Percentiles rank a stretch among this genome's conserved stretches.
Evolutionary conservation across 129 eudicot genomes (phyloP).

Genomic region (Lactuca saligna): DNA sequence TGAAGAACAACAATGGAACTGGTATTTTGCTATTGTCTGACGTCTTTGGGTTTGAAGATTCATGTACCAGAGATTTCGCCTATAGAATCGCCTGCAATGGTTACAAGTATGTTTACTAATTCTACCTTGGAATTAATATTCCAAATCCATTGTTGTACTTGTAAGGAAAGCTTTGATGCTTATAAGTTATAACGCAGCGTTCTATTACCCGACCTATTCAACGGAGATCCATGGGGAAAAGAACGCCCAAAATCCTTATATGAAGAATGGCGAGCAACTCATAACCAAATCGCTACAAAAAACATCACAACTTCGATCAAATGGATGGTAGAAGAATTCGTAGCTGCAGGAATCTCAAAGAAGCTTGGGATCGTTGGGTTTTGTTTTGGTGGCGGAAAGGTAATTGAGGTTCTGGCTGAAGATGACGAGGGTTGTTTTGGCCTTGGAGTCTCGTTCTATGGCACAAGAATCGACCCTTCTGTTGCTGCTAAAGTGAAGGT

Average conservation of each 20-base stretch:
- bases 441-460: constrained; percentile 77
- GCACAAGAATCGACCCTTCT: constrained; percentile 64
- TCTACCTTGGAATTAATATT: background rate
- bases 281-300: constrained; percentile 40
- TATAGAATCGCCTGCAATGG: constrained; percentile 97
- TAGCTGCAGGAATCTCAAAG: constrained; percentile 62
- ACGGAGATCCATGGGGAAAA: constrained; percentile 82
- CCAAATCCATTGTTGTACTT: background rate
- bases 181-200: constrained; percentile 49
- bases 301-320: constrained; percentile 51
- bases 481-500: constrained; percentile 53
- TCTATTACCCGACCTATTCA: constrained; percentile 78
- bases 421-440: constrained; percentile 59
- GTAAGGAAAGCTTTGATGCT: background rate
- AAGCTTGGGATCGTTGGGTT: constrained; percentile 87
- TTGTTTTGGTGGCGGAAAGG: constrained; percentile 79
- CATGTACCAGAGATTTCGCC: constrained; percentile 72
- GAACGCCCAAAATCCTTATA: constrained; percentile 43
- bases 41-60: constrained; percentile 75
- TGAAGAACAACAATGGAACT: constrained; percentile 85
- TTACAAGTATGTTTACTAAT: constrained; percentile 63
- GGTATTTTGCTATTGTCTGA: constrained; percentile 85
- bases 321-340: constrained; percentile 79
- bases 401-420: constrained; percentile 60
- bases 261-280: constrained; percentile 63